Evolutionary conservation across 2,329 filamentous ascomycete species (phyloP).

Genomic region (Apiospora pterosperma): DNA sequence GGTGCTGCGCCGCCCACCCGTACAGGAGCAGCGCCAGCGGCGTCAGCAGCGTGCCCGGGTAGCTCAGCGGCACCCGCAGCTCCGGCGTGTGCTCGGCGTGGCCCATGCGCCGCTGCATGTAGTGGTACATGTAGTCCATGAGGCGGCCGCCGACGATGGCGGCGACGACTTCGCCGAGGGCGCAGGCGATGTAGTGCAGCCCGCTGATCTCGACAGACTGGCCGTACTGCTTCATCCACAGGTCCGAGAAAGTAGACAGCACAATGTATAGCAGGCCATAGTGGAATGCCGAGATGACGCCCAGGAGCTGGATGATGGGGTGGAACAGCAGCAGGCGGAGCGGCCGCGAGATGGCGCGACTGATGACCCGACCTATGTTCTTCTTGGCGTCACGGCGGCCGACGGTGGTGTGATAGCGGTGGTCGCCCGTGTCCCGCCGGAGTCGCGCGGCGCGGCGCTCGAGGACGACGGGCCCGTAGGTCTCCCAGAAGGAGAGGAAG

Average conservation of each 20-base stretch:
- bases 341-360: constrained; percentile 46
- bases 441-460: constrained; percentile 27
- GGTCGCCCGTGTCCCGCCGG: constrained; percentile 28
- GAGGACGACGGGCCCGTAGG: constrained; percentile 34
- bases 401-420: constrained; percentile 29
- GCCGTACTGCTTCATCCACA: constrained; percentile 55
- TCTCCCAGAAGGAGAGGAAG: constrained; percentile 33
- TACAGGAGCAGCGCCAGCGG: constrained; percentile 37
- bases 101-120: constrained; percentile 4
- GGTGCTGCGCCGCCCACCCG: constrained; percentile 38
- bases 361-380: constrained; percentile 21
- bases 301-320: constrained; percentile 55
- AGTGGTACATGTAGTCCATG: constrained; percentile 38
- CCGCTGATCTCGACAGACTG: constrained; percentile 56
- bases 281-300: constrained; percentile 53
- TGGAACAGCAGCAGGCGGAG: constrained; percentile 55
- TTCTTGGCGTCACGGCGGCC: constrained; percentile 33
- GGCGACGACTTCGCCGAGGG: constrained; percentile 58
- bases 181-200: constrained; percentile 62
- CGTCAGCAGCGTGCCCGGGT: constrained; percentile 45
- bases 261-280: constrained; percentile 64
- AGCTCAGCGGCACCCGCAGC: constrained; percentile 58
- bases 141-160: constrained; percentile 42
- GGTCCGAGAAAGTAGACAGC: constrained; percentile 56
- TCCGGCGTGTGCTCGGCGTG: constrained; percentile 43